Percentiles rank a stretch among this genome's conserved stretches.
These are phyloP conservation scores for Nakazawaea anatomiae DNA, from an alignment of 805 yeast species.

Conservation along the genomic window DNA sequence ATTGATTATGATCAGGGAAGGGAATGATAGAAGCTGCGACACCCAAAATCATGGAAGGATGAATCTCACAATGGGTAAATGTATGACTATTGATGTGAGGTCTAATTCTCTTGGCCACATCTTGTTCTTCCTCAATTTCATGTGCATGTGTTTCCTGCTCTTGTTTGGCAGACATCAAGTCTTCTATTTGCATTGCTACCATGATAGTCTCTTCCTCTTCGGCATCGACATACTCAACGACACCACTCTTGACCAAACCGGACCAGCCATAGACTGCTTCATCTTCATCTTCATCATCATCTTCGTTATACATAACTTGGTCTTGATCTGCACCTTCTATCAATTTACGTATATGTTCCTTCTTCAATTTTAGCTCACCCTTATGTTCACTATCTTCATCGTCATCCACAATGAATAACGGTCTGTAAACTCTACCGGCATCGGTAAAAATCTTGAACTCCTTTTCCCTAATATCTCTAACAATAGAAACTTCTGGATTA, in stretches of 20 bases:
- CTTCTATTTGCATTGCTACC: conserved; percentile 99
- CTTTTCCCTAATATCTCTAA: conserved; percentile 93
- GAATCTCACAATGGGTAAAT: conserved; percentile 98
- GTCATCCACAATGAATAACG: conserved; percentile 89
- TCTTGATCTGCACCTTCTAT: conserved; percentile 60
- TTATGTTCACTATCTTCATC: conserved; percentile 60
- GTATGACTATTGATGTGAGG: conserved; percentile 60
- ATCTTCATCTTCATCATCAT: conserved; percentile 42
- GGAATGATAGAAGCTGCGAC: conserved; percentile 99
- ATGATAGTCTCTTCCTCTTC: conserved; percentile 98
- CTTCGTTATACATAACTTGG: conserved; percentile 41
- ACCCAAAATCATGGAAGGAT: conserved; percentile 97
- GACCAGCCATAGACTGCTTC: conserved; percentile 67
- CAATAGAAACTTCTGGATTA: conserved; percentile 92
- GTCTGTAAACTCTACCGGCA: conserved; percentile 98
- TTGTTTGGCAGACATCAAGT: conserved; percentile 61
- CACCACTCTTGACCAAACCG: conserved; percentile 73
- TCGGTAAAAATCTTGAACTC: conserved; percentile 96
- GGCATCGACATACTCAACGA: conserved; percentile 95
- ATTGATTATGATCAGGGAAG: conserved; percentile 99
- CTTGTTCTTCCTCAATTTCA: conserved; percentile 37
- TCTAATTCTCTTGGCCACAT: conserved; percentile 84
- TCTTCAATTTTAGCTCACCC: conserved; percentile 78
- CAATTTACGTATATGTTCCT: conserved; percentile 75
- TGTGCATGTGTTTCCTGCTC: conserved; percentile 36